These are phyloP conservation scores for Cenchrus americanus DNA, from an alignment of 176 grass and related monocot species.

Conservation along the genomic window DNA sequence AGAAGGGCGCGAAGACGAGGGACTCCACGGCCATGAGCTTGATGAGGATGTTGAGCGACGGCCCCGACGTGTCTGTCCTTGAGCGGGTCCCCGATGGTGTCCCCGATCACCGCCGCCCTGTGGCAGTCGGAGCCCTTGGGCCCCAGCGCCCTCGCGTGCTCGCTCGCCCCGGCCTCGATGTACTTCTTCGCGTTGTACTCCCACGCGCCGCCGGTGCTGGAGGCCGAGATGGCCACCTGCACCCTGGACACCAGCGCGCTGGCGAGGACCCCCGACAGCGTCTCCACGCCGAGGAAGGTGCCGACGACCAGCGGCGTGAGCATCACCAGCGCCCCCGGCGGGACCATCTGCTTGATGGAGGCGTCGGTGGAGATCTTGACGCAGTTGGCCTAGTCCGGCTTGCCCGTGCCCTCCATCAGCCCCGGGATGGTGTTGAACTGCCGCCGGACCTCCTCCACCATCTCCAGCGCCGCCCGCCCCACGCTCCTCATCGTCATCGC, in stretches of 20 bases:
- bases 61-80: constrained; percentile 66
- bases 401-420: constrained; percentile 46
- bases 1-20: constrained; percentile 60
- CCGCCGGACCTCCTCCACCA: constrained; percentile 60
- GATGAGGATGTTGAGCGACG: constrained; percentile 70
- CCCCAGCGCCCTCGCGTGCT: constrained; percentile 51
- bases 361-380: constrained; percentile 63
- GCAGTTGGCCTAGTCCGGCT: constrained; percentile 52
- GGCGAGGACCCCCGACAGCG: constrained; percentile 54
- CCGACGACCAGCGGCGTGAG: constrained; percentile 57
- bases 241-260: constrained; percentile 54
- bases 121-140: constrained; percentile 57
- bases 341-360: constrained; percentile 58
- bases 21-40: constrained; percentile 70
- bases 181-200: constrained; percentile 74
- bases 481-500: constrained; percentile 71
- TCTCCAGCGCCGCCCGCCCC: constrained; percentile 46
- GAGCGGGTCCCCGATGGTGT: constrained; percentile 58
- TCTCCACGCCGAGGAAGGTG: constrained; percentile 55
- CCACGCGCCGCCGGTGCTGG: constrained; percentile 59
- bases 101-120: constrained; percentile 57
- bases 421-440: constrained; percentile 58
- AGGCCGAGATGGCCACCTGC: constrained; percentile 61
- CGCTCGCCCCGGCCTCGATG: constrained; percentile 60
- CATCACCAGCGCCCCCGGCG: constrained; percentile 59